Percentiles rank a stretch among this genome's conserved stretches.
Evolutionary conservation across 345 rosid species (phyloP).

Genomic region (Brassica rapa): DNA sequence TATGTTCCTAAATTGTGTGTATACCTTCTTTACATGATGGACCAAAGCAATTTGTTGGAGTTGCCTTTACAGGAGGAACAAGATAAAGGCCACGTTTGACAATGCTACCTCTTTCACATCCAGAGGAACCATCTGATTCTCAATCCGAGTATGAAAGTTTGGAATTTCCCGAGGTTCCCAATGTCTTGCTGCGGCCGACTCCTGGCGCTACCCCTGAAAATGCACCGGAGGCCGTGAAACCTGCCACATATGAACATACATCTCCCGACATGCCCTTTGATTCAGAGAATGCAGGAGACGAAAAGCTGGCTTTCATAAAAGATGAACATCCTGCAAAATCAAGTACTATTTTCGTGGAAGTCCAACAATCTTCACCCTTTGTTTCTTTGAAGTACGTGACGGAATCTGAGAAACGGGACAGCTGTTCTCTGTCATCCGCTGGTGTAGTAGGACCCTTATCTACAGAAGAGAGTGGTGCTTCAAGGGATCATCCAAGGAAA

Average conservation of each 20-base stretch:
- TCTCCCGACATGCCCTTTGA: constrained; percentile 43
- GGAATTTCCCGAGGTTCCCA: constrained; percentile 82
- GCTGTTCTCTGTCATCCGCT: constrained; percentile 9
- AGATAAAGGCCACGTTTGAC: constrained; percentile 47
- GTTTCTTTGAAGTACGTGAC: constrained; percentile 47
- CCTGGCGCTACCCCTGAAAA: constrained; percentile 44
- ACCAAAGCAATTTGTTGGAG: constrained; percentile 64
- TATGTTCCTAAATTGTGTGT: constrained; percentile 26
- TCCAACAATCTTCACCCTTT: constrained; percentile 66
- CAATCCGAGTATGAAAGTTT: constrained; percentile 54
- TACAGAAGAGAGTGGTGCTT: constrained; percentile 24
- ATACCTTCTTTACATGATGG: constrained; percentile 61
- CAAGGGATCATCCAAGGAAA: constrained; percentile 41
- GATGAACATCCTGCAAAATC: constrained; percentile 39
- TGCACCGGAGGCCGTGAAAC: constrained; percentile 38
- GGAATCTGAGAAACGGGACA: constrained; percentile 30
- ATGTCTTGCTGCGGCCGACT: constrained; percentile 47
- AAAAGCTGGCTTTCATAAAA: constrained; percentile 29
- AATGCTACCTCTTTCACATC: constrained; percentile 32
- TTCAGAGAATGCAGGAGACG: constrained; percentile 26
- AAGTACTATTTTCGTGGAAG: constrained; percentile 43
- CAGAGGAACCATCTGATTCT: constrained; percentile 52
- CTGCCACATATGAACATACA: constrained; percentile 35
- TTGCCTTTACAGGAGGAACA: constrained; percentile 71
- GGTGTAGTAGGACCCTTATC: constrained; percentile 8